These are phyloP conservation scores for Phellopilus nigrolimitatus DNA, from an alignment of 1,284 basidiomycete species.

Conservation along the genomic window DNA sequence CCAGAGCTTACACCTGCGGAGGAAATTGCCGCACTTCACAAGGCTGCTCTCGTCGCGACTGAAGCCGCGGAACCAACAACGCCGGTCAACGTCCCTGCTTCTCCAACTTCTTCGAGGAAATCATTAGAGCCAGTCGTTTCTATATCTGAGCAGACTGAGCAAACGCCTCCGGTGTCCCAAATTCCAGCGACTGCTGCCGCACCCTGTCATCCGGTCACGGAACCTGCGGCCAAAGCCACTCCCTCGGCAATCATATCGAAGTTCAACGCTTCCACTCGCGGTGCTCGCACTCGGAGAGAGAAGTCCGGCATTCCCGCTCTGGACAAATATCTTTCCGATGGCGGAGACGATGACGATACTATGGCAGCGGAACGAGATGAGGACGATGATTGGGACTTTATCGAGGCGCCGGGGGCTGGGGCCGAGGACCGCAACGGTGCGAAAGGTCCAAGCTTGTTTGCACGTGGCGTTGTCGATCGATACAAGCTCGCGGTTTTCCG, in stretches of 20 bases:
- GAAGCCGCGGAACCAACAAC: slow-evolving; percentile 11
- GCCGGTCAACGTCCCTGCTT: slow-evolving; percentile 10
- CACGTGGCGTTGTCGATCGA: slow-evolving; percentile 77
- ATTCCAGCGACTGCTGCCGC: neutral
- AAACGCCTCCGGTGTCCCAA: slow-evolving; percentile 12
- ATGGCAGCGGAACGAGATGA: slow-evolving; percentile 54
- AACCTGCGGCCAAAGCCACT: neutral
- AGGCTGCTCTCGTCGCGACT: slow-evolving; percentile 11
- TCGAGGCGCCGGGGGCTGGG: slow-evolving; percentile 59
- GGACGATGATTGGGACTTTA: slow-evolving; percentile 84
- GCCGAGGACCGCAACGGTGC: slow-evolving; percentile 75
- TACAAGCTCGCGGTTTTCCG: slow-evolving; percentile 80
- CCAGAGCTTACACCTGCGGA: slow-evolving; percentile 31
- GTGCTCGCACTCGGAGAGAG: slow-evolving; percentile 48
- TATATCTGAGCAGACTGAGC: neutral
- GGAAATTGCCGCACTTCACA: slow-evolving; percentile 20
- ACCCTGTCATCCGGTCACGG: slow-evolving; percentile 1
- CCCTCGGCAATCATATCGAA: slow-evolving; percentile 26
- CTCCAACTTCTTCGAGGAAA: slow-evolving; percentile 9
- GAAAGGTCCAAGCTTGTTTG: slow-evolving; percentile 72
- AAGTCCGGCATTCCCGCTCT: slow-evolving; percentile 74
- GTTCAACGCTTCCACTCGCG: slow-evolving; percentile 26
- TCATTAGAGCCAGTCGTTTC: slow-evolving; percentile 9
- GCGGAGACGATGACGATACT: slow-evolving; percentile 48
- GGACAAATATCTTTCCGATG: slow-evolving; percentile 61